A percentile compares a stretch with the other conserved stretches of the same genome.
phyloP scores from a whole-genome alignment of 2,329 filamentous ascomycete species.

The Shiraia sp. region DNA sequence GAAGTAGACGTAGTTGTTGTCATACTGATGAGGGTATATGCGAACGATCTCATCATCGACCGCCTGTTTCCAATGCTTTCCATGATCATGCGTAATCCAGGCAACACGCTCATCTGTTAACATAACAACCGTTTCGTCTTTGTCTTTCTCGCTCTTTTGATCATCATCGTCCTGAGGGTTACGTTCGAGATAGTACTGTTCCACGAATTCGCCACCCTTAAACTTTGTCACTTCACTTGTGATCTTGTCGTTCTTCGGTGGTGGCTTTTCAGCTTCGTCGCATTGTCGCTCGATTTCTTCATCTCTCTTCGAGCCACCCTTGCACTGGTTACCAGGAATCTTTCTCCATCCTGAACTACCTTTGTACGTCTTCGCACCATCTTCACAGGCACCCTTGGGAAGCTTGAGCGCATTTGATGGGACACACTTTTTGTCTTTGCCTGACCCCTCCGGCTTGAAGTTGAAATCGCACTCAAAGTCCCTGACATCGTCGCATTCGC shows the following conservation, averaged over 20 bases:
- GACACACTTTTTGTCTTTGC: constrained; percentile 68
- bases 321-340: constrained; percentile 69
- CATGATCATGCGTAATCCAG: constrained; percentile 80
- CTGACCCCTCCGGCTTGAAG: constrained; percentile 60
- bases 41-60: constrained; percentile 69
- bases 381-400: constrained; percentile 75
- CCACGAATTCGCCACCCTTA: constrained; percentile 58
- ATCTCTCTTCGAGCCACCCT: constrained; percentile 48
- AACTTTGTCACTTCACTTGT: constrained; percentile 65
- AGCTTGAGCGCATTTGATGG: constrained; percentile 64
- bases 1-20: constrained; percentile 86
- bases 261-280: constrained; percentile 58
- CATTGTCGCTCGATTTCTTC: constrained; percentile 72
- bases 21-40: constrained; percentile 78
- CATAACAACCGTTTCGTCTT: constrained; percentile 75
- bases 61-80: constrained; percentile 81
- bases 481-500: constrained; percentile 72
- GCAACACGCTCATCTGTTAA: constrained; percentile 63
- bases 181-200: constrained; percentile 79
- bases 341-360: constrained; percentile 89
- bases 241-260: constrained; percentile 69
- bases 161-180: constrained; percentile 69
- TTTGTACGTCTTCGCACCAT: constrained; percentile 72
- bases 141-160: constrained; percentile 64
- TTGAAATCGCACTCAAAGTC: constrained; percentile 99